These are phyloP conservation scores for Rhexocercosporidium sp. DNA, from an alignment of 2,329 filamentous ascomycete species.

Conservation along the genomic window DNA sequence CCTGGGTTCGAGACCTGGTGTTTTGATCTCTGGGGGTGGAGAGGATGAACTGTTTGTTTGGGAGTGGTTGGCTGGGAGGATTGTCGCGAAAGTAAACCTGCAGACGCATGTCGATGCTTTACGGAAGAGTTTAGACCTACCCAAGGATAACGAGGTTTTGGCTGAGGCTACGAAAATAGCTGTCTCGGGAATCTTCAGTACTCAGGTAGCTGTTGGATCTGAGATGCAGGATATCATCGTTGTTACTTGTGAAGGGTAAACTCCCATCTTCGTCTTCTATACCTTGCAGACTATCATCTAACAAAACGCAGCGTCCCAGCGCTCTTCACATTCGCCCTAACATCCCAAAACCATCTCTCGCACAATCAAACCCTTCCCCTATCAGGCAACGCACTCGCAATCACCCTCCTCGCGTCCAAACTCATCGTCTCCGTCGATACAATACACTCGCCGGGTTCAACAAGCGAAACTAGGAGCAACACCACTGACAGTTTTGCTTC, in stretches of 20 bases:
- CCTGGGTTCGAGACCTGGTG: constrained; percentile 56
- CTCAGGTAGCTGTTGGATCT: constrained; percentile 39
- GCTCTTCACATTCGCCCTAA: constrained; percentile 68
- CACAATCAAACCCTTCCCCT: constrained; percentile 58
- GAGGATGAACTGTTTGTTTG: constrained; percentile 80
- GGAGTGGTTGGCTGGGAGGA: constrained; percentile 66
- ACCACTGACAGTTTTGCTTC: constrained; percentile 13
- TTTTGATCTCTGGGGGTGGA: constrained; percentile 85
- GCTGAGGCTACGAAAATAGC: constrained; percentile 40
- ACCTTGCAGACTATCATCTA: constrained; percentile 15
- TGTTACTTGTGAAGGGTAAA: constrained; percentile 64
- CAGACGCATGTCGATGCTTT: constrained; percentile 53
- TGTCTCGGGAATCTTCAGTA: constrained; percentile 43
- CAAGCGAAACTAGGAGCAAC: constrained; percentile 42
- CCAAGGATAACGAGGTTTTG: background rate
- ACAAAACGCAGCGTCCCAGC: constrained; percentile 55
- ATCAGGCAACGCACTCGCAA: constrained; percentile 62
- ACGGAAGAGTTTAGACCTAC: constrained; percentile 23
- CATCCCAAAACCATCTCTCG: constrained; percentile 53
- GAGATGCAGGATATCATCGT: constrained; percentile 50
- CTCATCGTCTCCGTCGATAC: constrained; percentile 56
- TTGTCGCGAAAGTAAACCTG: constrained; percentile 61
- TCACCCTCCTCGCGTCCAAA: constrained; percentile 34
- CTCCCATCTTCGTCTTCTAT: background rate
- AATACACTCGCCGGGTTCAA: constrained; percentile 56